phyloP scores from a whole-genome alignment of 2,329 filamentous ascomycete species.

The Phaeophleospora eucalypticola region DNA sequence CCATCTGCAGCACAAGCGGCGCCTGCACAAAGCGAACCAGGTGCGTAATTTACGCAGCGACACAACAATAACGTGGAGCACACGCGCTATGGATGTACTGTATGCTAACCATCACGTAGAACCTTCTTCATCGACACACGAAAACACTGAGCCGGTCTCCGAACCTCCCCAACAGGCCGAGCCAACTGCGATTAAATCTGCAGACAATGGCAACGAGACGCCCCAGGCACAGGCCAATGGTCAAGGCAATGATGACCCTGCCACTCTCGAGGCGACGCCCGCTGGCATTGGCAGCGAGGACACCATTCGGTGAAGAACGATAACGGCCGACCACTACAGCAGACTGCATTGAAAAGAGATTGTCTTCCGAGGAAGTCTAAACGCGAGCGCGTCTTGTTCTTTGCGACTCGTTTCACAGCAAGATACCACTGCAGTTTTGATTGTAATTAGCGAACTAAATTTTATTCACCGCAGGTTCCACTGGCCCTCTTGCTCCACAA shows the following conservation, averaged over 20 bases:
- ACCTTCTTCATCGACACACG: neutral
- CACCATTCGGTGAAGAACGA: neutral
- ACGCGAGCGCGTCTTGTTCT: neutral
- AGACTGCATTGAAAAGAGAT: neutral
- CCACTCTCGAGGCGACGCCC: conserved; percentile 5
- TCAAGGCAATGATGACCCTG: neutral
- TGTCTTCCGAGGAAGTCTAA: neutral
- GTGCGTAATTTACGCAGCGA: neutral
- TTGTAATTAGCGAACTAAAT: neutral
- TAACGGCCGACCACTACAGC: neutral
- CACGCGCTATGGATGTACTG: too few species aligned
- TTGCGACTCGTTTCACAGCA: conserved; percentile 4
- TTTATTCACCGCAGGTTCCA: conserved; percentile 61
- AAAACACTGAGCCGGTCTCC: neutral
- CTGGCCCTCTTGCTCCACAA: conserved; percentile 59
- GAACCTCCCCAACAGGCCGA: neutral
- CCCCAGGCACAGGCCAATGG: conserved; percentile 6
- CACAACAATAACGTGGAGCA: neutral
- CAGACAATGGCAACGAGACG: conserved; percentile 6
- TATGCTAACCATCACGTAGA: neutral
- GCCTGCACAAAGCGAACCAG: too few species aligned
- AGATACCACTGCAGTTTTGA: conserved; percentile 8
- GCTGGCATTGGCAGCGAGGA: neutral
- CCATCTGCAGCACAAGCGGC: too few species aligned
- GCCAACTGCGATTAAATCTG: neutral